Percentiles rank a stretch among this genome's conserved stretches.
These are phyloP conservation scores for Tubosaeta brunneosetosa DNA, from an alignment of 768 basidiomycete genomes.

Conservation along the genomic window DNA sequence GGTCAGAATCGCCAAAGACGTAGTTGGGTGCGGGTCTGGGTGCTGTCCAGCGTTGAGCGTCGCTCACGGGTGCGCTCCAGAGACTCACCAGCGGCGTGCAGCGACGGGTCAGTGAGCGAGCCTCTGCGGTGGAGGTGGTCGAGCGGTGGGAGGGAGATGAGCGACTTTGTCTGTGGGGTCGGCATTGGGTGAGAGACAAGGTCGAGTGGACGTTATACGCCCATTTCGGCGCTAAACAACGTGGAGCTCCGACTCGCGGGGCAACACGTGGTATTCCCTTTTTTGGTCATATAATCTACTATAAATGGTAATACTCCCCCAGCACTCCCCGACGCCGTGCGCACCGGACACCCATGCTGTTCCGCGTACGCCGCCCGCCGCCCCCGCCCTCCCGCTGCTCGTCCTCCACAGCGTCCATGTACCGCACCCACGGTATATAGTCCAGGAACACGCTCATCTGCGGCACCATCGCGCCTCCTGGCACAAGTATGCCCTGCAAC, in stretches of 20 bases:
- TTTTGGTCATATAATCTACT: neutral
- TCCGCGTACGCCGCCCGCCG: constrained; percentile 50
- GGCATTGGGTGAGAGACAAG: constrained; percentile 2
- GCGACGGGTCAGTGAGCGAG: constrained; percentile 78
- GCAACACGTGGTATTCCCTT: constrained; percentile 27
- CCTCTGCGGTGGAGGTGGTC: constrained; percentile 77
- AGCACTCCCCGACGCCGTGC: constrained; percentile 34
- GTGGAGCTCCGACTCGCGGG: constrained; percentile 5
- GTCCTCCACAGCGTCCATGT: constrained; percentile 67
- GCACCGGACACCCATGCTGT: constrained; percentile 43
- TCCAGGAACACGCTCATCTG: constrained; percentile 49
- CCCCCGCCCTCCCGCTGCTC: constrained; percentile 18
- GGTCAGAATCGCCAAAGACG: constrained; percentile 55
- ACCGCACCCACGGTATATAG: constrained; percentile 62
- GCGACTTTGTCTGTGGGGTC: constrained; percentile 35
- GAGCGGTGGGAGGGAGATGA: constrained; percentile 66
- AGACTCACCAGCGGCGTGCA: constrained; percentile 47
- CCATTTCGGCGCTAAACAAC: constrained; percentile 7
- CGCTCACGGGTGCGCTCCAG: neutral
- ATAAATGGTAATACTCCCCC: neutral
- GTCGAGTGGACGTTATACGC: constrained; percentile 6
- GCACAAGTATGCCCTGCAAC: constrained; percentile 46
- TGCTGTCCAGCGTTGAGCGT: constrained; percentile 33
- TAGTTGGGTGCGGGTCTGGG: constrained; percentile 63
- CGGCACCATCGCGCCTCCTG: constrained; percentile 2